phyloP scores from a whole-genome alignment of 2,329 filamentous ascomycete genomes.

The Ophiostoma australiae region DNA sequence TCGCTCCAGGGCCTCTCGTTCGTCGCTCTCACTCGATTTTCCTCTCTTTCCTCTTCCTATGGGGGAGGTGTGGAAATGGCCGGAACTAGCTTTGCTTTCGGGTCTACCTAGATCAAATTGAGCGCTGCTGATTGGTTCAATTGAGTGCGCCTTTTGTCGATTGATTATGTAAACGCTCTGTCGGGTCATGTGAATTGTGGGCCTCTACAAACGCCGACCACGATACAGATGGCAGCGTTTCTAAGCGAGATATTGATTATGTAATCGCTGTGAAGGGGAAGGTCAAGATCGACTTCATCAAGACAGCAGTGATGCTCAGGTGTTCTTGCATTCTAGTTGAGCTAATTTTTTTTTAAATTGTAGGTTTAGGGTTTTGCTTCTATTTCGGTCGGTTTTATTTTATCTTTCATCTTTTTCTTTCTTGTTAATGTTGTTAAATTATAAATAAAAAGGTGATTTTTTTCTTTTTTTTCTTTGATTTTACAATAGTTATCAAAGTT shows the following conservation, averaged over 20 bases:
- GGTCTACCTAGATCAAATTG: constrained; percentile 16
- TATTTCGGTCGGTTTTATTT: neutral
- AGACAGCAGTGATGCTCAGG: neutral
- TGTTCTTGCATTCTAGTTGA: neutral
- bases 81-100: constrained; percentile 16
- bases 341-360: too few relatives aligned
- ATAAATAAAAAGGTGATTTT: too few relatives aligned
- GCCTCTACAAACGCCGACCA: neutral
- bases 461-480: neutral
- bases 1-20: neutral
- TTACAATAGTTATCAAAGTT: neutral
- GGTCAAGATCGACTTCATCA: neutral
- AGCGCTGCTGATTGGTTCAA: constrained; percentile 14
- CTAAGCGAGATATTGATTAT: constrained; percentile 34
- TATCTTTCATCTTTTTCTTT: neutral
- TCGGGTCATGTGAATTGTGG: neutral
- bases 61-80: constrained; percentile 13
- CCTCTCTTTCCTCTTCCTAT: constrained; percentile 5
- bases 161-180: neutral
- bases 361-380: neutral
- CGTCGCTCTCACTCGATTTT: constrained; percentile 2
- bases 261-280: neutral
- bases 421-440: too few relatives aligned
- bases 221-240: neutral
- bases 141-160: neutral